Conservation (phyloP, 805 yeast genomes). For the Danielozyma ontarioensis region DNA sequence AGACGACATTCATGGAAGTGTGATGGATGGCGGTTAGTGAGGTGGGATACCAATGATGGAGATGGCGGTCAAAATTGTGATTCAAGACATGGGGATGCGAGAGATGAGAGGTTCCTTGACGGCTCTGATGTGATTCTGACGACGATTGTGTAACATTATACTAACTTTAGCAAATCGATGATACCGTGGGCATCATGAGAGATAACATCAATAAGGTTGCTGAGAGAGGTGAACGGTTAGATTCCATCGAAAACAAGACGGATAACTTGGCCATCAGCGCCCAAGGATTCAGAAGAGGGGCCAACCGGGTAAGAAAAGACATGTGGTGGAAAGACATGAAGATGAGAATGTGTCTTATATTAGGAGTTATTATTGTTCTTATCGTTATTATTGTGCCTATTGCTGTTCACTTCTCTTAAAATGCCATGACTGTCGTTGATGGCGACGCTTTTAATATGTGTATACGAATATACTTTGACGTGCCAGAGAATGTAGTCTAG, state of each 20-base stretch:
- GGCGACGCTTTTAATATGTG: too few relatives aligned
- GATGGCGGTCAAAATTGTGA: too few relatives aligned
- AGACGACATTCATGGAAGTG: too few relatives aligned
- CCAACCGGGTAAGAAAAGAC: constrained; percentile 94
- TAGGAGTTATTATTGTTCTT: constrained; percentile 70
- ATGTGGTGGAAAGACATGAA: constrained; percentile 99
- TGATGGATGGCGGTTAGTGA: too few relatives aligned
- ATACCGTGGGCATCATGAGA: constrained; percentile 96
- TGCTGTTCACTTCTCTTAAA: constrained; percentile 72
- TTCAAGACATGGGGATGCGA: not conserved
- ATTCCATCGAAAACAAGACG: constrained; percentile 87
- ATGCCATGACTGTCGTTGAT: too few relatives aligned
- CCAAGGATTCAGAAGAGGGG: constrained; percentile 92
- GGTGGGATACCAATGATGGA: too few relatives aligned
- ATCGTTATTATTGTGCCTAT: constrained; percentile 90
- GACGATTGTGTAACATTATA: constrained; percentile 17
- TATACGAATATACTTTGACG: too few relatives aligned
- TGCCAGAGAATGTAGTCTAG: not conserved
- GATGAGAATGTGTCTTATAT: constrained; percentile 86
- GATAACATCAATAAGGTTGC: constrained; percentile 95
- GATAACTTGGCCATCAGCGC: constrained; percentile 90
- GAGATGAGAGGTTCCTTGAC: not conserved
- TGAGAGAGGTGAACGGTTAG: constrained; percentile 89
- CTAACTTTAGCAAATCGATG: constrained; percentile 68
- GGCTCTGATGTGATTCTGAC: not conserved